Percentiles rank a stretch among this genome's conserved stretches.
Conservation (phyloP, 2,329 filamentous ascomycete species). For the Penicillium sclerotigenum region DNA sequence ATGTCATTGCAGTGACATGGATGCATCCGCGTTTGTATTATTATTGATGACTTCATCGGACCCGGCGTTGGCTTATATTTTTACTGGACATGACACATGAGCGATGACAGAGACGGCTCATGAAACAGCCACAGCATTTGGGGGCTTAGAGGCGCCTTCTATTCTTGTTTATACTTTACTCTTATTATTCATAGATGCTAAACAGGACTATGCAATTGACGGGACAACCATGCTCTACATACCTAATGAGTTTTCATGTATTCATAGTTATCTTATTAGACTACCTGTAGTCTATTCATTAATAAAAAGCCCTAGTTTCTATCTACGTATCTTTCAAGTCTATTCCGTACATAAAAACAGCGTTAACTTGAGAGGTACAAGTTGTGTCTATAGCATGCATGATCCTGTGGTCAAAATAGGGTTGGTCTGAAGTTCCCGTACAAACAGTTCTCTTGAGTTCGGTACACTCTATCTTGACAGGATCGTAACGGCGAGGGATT, state of each 20-base stretch:
- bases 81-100: conserved; percentile 9
- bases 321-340: too few species aligned
- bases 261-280: neutral
- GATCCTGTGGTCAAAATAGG: neutral
- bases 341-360: too few species aligned
- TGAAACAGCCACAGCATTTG: conserved; percentile 15
- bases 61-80: conserved; percentile 18
- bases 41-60: conserved; percentile 22
- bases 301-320: neutral
- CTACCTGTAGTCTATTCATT: neutral
- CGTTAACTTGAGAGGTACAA: too few species aligned
- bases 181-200: neutral
- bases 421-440: neutral
- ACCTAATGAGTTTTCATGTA: neutral
- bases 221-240: neutral
- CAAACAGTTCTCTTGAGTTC: too few species aligned
- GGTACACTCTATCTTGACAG: neutral
- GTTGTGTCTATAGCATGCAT: neutral
- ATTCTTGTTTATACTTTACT: conserved; percentile 9
- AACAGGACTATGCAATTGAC: neutral
- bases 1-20: conserved; percentile 23
- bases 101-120: conserved; percentile 7
- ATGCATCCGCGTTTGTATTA: conserved; percentile 13
- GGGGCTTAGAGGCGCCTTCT: conserved; percentile 7
- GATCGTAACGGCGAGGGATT: neutral